Base-by-base conservation (phyloP, 768 basidiomycete species). In the Phanerochaete sordida region DNA sequence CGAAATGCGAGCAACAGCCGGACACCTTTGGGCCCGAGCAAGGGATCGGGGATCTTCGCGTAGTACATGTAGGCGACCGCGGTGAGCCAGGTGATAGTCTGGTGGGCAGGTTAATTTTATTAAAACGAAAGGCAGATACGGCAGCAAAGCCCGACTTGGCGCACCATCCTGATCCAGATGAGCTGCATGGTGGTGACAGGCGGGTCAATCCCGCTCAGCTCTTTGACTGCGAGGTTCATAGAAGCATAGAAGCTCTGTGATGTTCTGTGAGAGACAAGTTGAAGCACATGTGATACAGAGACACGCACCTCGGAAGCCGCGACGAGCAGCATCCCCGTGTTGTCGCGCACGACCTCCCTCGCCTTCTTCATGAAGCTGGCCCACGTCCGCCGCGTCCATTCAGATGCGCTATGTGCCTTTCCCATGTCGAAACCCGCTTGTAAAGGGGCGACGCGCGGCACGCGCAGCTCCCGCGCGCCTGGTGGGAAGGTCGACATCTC, bases 1-100 rank as follows among this genome's bases (percentile, higher is more conserved):
- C 91, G 76, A 15, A 78, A 69, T 1, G 79, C 71, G 3, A 92
- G 74, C 8, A 90, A 70, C 5, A 74, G 58, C 31, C 90, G 77
- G 3, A 93, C 82, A 2, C 79, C 88, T 47, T 85, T 84, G 0
- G 91, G 91, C 1, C 90, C 91, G 0, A 87, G 65, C 26, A 86
- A 70, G 0, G 89, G 88, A 66, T 93, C 75, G 3, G 76, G 77
- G 5, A 85, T 74, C 27, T 74, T 74, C 51, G 67, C 73, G n/a
- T 70, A 73, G 63, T 63, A 81, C 79, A 86, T 82, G 68, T 83
- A 85, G 39, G 70, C 39, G 24, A 83, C 66, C 31, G 81, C 84
- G 63, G 74, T 81, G 12, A 82, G 60, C 61, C 81, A 77, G 2
- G 86, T 84, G 24, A 87, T 79, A 0, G 61, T 68, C 84, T 86